Base-by-base conservation (phyloP, 345 rosid species). In the Pugionium dolabratum region DNA sequence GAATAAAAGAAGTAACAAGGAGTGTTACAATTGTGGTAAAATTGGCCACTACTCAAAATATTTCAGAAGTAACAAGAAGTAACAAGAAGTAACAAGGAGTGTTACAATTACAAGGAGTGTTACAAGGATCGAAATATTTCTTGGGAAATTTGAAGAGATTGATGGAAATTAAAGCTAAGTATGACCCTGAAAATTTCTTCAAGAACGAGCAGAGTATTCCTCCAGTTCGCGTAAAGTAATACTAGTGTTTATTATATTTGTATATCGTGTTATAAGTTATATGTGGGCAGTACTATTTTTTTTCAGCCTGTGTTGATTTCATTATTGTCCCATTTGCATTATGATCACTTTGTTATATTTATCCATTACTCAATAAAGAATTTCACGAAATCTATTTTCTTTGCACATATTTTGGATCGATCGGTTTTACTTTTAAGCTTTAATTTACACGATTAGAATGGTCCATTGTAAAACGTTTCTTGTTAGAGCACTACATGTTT, bases 141-240 rank as follows among this genome's bases (percentile, higher is more conserved):
- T 49, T 72, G 37, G 59, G 61, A 1, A 80, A 80, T 36, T 71
- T 80, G 39, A 55, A 72, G 32, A 80, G 79, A 41, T 42, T 80
- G 63, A 78, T 75, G 75, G 25, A 61, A 2, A 40, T 78, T 45
- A 78, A 80, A 66, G 69, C 79, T 1, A 54, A 49, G 67, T 75
- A 71, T 68, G 82, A 80, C 69, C 84, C 84, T 36, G n/a, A 26
- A 0, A 80, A 78, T 54, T 75, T 80, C 69, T 78, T 80, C 48
- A 68, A 64, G 45, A 39, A 80, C 42, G 79, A 80, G 46, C 80
- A 78, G 71, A 72, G 80, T 36, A 74, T 75, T 33, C 84, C 79
- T 36, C 68, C 71, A 10, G 60, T 30, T 51, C 60, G 41, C 41
- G 58, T 27, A 4, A 34, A 26, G 46, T 35, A 52, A 10, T 32